These are phyloP conservation scores for Xanthoconium separans DNA, from an alignment of 1,284 basidiomycete species.

Conservation along the genomic window DNA sequence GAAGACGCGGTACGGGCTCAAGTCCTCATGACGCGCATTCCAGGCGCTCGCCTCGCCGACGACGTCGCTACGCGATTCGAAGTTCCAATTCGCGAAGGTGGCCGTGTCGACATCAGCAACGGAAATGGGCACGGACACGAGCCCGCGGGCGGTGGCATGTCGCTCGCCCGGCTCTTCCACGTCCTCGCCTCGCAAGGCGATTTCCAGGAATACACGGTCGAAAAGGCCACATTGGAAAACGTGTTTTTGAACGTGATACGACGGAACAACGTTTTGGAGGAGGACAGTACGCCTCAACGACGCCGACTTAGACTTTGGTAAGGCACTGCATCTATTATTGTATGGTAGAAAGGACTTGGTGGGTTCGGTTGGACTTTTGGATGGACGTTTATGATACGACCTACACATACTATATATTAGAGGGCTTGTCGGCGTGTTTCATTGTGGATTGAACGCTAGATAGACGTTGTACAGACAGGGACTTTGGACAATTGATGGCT, in stretches of 20 bases:
- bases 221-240: slow-evolving; percentile 66
- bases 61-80: slow-evolving; percentile 80
- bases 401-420: no score
- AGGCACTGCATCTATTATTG: no score
- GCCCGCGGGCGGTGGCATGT: slow-evolving; percentile 23
- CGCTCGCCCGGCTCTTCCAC: slow-evolving; percentile 57
- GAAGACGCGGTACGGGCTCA: slow-evolving; percentile 57
- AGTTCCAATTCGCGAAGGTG: slow-evolving; percentile 51
- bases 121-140: background rate
- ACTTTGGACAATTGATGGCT: no score
- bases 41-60: slow-evolving; percentile 64
- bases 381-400: no score
- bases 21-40: slow-evolving; percentile 61
- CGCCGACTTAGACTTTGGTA: background rate
- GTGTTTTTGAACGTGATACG: slow-evolving; percentile 64
- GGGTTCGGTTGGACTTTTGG: no score
- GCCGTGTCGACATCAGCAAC: slow-evolving; percentile 6
- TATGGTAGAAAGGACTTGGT: no score
- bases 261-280: background rate
- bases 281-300: background rate
- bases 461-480: no score
- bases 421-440: no score
- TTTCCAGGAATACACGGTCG: slow-evolving; percentile 50
- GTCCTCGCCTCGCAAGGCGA: slow-evolving; percentile 49
- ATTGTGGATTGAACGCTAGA: no score